These are phyloP conservation scores for Rehmannia glutinosa DNA, from an alignment of 257 asterid species.

Conservation along the genomic window DNA sequence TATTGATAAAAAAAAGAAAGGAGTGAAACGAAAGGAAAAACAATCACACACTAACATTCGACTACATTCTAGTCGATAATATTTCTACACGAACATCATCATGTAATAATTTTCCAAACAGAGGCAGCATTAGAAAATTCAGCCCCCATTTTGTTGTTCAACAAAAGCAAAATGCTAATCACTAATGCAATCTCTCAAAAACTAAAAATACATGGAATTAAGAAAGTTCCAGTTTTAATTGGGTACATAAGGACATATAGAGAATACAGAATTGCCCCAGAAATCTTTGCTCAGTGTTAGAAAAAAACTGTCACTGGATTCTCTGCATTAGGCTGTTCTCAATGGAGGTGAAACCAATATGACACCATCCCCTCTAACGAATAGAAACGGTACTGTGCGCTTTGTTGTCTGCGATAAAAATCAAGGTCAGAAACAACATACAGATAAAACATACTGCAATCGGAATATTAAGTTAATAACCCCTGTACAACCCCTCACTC, in stretches of 20 bases:
- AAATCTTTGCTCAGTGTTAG: background rate
- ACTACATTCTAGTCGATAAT: too few relatives aligned
- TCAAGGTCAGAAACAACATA: background rate
- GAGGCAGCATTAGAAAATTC: too few relatives aligned
- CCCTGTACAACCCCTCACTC: too few relatives aligned
- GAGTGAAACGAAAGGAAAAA: too few relatives aligned
- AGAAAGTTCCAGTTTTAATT: background rate
- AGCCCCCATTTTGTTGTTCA: too few relatives aligned
- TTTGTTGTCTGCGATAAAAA: conserved; percentile 48
- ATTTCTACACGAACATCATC: too few relatives aligned
- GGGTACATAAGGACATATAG: background rate
- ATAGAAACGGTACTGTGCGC: conserved; percentile 61
- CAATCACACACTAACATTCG: too few relatives aligned
- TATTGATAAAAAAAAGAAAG: too few relatives aligned
- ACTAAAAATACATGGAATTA: background rate
- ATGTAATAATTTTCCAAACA: too few relatives aligned
- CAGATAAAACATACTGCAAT: background rate
- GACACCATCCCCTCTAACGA: conserved; percentile 88
- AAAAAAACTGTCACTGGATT: background rate
- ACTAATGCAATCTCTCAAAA: background rate
- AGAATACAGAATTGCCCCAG: background rate
- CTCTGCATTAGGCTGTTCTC: conserved; percentile 53
- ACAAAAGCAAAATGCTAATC: too few relatives aligned
- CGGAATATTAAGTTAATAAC: too few relatives aligned
- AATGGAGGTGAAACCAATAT: conserved; percentile 81